Evolutionary conservation across 768 basidiomycete species (phyloP), one percentile per base, ranked within the genome.

Genomic region (Sarcodon aspratus): DNA sequence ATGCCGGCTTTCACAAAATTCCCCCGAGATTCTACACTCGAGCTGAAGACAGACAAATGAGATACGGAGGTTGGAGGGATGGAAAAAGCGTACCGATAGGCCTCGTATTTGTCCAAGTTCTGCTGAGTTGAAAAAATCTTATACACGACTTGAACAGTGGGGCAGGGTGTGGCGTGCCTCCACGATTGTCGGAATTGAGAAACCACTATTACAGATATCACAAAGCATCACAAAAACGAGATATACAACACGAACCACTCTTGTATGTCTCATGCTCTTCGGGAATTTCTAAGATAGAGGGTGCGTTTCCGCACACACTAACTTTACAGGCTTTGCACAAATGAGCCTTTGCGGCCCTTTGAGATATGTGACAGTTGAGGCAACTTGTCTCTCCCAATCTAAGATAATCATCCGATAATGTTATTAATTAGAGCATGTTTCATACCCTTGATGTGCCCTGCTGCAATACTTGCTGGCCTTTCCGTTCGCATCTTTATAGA

Each of bases 111-210:
- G 1, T 72, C 69, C 43, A 80, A 62, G 13, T 72, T 74, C 7
- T 69, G 61, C 31, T 72, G 65, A 3, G 76, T 65, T 9, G 69
- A 61, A 7, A 81, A 59, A 54, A 85, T 75, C 66, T 84, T 85
- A 67, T 83, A 85, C 45, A 85, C 66, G 47, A 67, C 70, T 47
- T 70, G 66, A 2, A 85, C 81, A 31, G 70, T 63, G 7, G 82
- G 82, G 51, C 80, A 79, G 12, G 62, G 37, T 13, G 73, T 74
- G 17, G 72, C 67, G 55, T 84, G 82, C 51, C 81, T 70, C 82
- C 82, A 85, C 17, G 81, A 80, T 48, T 74, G 54, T 55, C 76
- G 80, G 67, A 85, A 85, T 55, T 84, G 82, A 55, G 79, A 78
- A 18, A 71, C 65, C 32, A 82, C 81, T 82, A 49, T 33, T 10